Conservation (phyloP, 495 filamentous ascomycete species). For the Aspergillus affinis region DNA sequence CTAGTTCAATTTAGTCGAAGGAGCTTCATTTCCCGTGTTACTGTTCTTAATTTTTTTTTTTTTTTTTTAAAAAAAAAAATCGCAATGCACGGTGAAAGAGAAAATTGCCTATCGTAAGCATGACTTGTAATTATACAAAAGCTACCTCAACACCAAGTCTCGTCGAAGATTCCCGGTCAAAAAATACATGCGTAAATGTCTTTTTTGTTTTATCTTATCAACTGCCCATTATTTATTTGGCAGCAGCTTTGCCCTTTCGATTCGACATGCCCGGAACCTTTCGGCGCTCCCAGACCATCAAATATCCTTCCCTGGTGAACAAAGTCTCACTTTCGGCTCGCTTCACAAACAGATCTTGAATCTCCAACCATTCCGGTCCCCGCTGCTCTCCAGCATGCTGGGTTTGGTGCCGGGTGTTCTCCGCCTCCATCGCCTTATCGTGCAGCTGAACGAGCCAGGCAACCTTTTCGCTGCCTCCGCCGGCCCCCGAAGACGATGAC, state of each 20-base stretch:
- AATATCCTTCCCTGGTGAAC: slow-evolving; percentile 87
- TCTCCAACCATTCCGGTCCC: slow-evolving; percentile 78
- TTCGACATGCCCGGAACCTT: slow-evolving; percentile 45
- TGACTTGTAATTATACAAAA: background rate
- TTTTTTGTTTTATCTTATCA: background rate
- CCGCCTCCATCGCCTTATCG: slow-evolving; percentile 49
- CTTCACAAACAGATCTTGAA: slow-evolving; percentile 94
- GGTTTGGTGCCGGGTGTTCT: slow-evolving; percentile 33
- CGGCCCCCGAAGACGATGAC: slow-evolving; percentile 48
- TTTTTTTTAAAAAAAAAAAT: no score
- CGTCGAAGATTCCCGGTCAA: background rate
- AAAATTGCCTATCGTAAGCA: background rate
- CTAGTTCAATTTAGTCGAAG: background rate
- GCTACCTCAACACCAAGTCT: background rate
- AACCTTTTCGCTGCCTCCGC: slow-evolving; percentile 51
- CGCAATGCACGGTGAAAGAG: background rate
- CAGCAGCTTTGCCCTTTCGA: slow-evolving; percentile 44
- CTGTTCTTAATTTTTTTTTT: no score
- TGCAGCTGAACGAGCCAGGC: slow-evolving; percentile 58
- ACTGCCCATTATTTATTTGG: slow-evolving; percentile 13
- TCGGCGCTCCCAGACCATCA: slow-evolving; percentile 96
- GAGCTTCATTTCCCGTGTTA: background rate
- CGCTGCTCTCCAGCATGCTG: slow-evolving; percentile 36
- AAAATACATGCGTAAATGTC: background rate
- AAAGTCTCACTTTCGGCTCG: slow-evolving; percentile 79